Conservation (phyloP, 164 flowering plant species). For the Tetrastigma voinierianum region DNA sequence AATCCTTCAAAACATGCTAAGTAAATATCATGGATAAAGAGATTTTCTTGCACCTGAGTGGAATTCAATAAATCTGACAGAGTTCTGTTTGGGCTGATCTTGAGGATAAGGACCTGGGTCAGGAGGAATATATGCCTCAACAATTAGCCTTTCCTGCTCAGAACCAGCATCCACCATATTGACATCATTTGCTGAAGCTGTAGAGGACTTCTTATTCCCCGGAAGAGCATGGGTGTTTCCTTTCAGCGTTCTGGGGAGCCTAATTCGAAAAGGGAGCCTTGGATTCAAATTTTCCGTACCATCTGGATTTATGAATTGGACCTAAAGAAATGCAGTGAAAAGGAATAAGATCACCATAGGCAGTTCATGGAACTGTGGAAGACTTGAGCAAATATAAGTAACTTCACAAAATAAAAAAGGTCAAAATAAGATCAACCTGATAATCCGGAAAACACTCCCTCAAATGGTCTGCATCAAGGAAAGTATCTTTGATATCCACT, state of each 20-base stretch:
- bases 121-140: conserved; percentile 88
- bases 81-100: conserved; percentile 92
- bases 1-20: background rate
- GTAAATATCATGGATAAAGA: background rate
- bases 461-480: conserved; percentile 83
- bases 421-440: conserved; percentile 44
- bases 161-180: conserved; percentile 31
- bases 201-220: conserved; percentile 48
- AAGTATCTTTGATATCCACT: conserved; percentile 94
- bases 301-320: conserved; percentile 65
- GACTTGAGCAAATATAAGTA: background rate
- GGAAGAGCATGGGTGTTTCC: conserved; percentile 56
- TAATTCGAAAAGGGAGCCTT: conserved; percentile 78
- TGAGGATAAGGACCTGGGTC: conserved; percentile 99
- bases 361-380: background rate
- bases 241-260: conserved; percentile 57
- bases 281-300: conserved; percentile 65
- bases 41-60: conserved; percentile 61
- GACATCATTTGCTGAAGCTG: conserved; percentile 29
- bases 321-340: conserved; percentile 34
- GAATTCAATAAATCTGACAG: conserved; percentile 92
- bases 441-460: conserved; percentile 66
- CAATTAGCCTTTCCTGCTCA: conserved; percentile 59
- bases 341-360: background rate
- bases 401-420: background rate